Base-by-base conservation (phyloP, 441 rosid species). In the Breynia disticha region DNA sequence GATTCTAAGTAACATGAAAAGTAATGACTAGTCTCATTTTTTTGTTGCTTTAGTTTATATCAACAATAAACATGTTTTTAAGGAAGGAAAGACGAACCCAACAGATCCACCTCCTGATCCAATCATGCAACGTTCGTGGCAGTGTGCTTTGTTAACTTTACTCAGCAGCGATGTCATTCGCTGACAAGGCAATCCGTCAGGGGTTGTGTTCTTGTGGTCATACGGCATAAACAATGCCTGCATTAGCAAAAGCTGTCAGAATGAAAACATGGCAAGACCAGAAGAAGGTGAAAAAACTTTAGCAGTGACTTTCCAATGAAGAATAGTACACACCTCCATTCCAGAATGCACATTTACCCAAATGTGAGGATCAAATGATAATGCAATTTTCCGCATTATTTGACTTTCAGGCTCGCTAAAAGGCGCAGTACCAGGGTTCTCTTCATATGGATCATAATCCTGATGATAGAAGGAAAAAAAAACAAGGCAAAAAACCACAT, bases 21-120 rank as follows among this genome's bases (percentile, higher is more conserved):
- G 32, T 24, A 2, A 24, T 24, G 4, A 2, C 32, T 24, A 3
- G 32, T 24, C 7, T 24, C 7, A 2, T 24, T 24, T 24, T 24
- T 24, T 24, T 24, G 3, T 24, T 24, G 4, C 7, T 24, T 24
- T 24, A 3, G 4, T 24, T 24, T 24, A 3, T 24, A 14, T 39
- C 11, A 39, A 39, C 43, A 39, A 24, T 39, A 14, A 28, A 54
- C 15, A 54, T 53, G 17, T 66, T 59, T 21, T 53, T 32, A 46
- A 3, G 55, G 38, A 54, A 60, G 52, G 61, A 19, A 59, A 64
- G 38, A 82, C 97, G 65, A 51, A 93, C 99, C 99, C 99, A 56
- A 93, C 99, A 63, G 99, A 94, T 67, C 97, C 99, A 63, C 99
- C 99, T 2, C 99, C 99, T 0, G 94, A 87, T 37, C 97, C 99